Evolutionary conservation across 163 green algal species (phyloP).

Genomic region (Smithsoniella earleae): DNA sequence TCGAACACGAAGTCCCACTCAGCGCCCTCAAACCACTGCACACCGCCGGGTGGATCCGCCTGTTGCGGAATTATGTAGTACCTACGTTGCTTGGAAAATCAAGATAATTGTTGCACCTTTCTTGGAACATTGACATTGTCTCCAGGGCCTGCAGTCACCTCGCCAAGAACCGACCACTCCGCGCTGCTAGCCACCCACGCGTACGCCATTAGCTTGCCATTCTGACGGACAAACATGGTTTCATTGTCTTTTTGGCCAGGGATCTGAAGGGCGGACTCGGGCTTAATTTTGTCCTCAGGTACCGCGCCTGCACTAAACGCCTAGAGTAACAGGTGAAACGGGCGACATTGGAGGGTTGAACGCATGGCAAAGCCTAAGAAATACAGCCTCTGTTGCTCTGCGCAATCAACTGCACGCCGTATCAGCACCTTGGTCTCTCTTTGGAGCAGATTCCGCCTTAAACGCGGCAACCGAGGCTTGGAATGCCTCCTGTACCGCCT

Average conservation of each 20-base stretch:
- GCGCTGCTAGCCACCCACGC: conserved; percentile 51
- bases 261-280: conserved; percentile 44
- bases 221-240: conserved; percentile 66
- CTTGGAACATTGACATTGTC: conserved; percentile 30
- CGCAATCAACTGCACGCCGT: too few species aligned
- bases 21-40: conserved; percentile 40
- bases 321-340: too few species aligned
- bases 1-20: conserved; percentile 90
- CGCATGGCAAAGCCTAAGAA: too few species aligned
- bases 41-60: conserved; percentile 30
- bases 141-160: conserved; percentile 54
- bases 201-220: conserved; percentile 59
- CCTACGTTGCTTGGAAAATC: background rate
- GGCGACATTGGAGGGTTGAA: too few species aligned
- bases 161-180: conserved; percentile 77
- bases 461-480: conserved; percentile 15
- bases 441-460: background rate
- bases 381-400: too few species aligned
- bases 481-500: conserved; percentile 33
- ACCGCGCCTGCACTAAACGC: too few species aligned
- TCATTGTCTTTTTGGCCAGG: conserved; percentile 69
- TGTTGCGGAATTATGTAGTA: background rate
- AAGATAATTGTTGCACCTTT: conserved; percentile 14
- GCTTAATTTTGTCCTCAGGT: conserved; percentile 29
- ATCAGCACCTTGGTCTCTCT: background rate